These are phyloP conservation scores for Lactarius vividus DNA, from an alignment of 768 basidiomycete species.

Conservation along the genomic window DNA sequence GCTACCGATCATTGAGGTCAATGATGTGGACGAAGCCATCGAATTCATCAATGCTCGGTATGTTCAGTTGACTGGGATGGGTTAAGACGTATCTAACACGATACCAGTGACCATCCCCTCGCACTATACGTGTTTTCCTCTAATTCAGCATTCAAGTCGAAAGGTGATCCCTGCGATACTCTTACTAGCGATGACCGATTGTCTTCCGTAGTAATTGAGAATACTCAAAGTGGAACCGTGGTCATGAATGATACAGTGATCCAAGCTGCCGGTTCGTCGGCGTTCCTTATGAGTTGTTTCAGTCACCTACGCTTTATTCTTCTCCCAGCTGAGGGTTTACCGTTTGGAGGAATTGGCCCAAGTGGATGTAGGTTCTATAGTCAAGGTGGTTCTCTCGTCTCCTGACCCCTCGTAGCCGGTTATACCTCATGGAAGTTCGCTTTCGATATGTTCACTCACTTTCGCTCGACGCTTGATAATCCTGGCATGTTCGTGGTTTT, in stretches of 20 bases:
- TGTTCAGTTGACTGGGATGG: not conserved
- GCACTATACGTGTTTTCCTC: slow-evolving; percentile 75
- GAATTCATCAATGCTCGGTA: slow-evolving; percentile 61
- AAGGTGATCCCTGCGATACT: slow-evolving; percentile 43
- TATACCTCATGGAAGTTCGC: slow-evolving; percentile 68
- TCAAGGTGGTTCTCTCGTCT: slow-evolving; percentile 9
- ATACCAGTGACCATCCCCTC: slow-evolving; percentile 64
- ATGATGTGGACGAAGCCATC: slow-evolving; percentile 68
- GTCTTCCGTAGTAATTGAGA: slow-evolving; percentile 52
- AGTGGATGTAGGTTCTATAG: slow-evolving; percentile 58
- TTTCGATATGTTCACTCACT: slow-evolving; percentile 79
- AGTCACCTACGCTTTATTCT: not conserved
- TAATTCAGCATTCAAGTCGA: slow-evolving; percentile 54
- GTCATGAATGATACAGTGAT: slow-evolving; percentile 69
- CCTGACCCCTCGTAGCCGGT: slow-evolving; percentile 45
- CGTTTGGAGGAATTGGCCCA: slow-evolving; percentile 71
- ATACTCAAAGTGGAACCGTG: slow-evolving; percentile 68
- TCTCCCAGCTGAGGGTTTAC: slow-evolving; percentile 53
- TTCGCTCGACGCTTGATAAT: slow-evolving; percentile 51
- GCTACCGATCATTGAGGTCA: slow-evolving; percentile 69
- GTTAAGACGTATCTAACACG: not conserved
- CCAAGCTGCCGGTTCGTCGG: slow-evolving; percentile 50
- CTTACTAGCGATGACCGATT: no score
- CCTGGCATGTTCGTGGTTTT: slow-evolving; percentile 38
- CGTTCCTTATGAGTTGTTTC: not conserved